Conservation (phyloP, 1,139 yeast species). For the Geotrichum phurueaensis region DNA sequence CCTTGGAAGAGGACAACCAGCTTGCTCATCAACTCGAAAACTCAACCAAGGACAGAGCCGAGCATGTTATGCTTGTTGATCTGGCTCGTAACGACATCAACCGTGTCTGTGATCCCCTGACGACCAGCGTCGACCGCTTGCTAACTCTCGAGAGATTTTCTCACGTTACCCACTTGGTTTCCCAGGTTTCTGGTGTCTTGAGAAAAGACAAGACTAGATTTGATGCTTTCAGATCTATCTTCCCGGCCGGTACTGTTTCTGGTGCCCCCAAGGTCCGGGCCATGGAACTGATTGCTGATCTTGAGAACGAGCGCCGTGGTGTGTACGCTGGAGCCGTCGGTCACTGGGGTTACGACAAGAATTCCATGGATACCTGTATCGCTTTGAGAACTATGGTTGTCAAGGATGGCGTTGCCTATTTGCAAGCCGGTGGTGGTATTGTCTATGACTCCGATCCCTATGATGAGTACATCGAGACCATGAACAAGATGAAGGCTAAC, state of each 20-base stretch:
- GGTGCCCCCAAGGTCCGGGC: constrained; percentile 98
- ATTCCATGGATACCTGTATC: constrained; percentile 93
- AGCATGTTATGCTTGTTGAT: constrained; percentile 97
- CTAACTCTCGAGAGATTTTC: constrained; percentile 88
- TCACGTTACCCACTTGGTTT: constrained; percentile 95
- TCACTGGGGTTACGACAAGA: constrained; percentile 91
- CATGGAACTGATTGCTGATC: constrained; percentile 86
- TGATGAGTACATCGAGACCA: constrained; percentile 92
- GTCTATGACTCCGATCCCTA: constrained; percentile 91
- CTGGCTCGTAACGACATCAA: constrained; percentile 93
- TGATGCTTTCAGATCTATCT: constrained; percentile 93
- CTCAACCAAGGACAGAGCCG: constrained; percentile 91
- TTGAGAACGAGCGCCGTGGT: constrained; percentile 89
- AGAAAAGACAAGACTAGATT: constrained; percentile 80
- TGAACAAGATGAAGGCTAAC: constrained; percentile 95
- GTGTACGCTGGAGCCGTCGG: constrained; percentile 99
- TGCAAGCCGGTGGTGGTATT: constrained; percentile 98
- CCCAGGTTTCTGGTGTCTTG: constrained; percentile 88
- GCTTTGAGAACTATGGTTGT: constrained; percentile 95
- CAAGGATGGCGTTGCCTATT: constrained; percentile 82
- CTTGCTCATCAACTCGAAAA: constrained; percentile 68
- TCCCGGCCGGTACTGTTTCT: constrained; percentile 98
- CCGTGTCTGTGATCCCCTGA: constrained; percentile 81
- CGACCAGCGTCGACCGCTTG: constrained; percentile 81
- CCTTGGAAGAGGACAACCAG: constrained; percentile 83